Conservation (phyloP, 805 yeast genomes). For the Saccharomycopsis fermentans region DNA sequence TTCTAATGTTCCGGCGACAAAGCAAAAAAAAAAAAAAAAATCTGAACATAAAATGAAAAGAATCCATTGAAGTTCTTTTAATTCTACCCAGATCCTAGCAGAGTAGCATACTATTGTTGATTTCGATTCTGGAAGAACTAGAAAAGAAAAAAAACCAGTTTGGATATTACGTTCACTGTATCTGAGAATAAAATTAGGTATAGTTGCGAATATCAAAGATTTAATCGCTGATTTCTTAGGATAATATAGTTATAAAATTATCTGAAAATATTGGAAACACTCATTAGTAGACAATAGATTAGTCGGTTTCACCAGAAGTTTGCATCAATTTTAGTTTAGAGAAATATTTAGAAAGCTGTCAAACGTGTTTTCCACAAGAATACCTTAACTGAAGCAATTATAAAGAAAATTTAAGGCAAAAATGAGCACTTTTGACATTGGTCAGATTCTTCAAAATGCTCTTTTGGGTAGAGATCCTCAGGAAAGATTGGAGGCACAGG, state of each 20-base stretch:
- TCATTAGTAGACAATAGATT: not conserved
- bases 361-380: too few species aligned
- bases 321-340: too few species aligned
- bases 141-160: not conserved
- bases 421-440: constrained; percentile 42
- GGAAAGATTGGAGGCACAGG: constrained; percentile 68
- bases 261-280: not conserved
- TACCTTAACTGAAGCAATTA: not conserved
- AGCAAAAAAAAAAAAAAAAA: not conserved
- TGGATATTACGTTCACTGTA: not conserved
- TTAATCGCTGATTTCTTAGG: not conserved
- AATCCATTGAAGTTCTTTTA: not conserved
- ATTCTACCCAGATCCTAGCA: not conserved
- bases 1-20: not conserved
- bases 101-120: not conserved
- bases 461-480: constrained; percentile 56
- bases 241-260: not conserved
- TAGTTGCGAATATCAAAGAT: not conserved
- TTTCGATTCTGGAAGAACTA: not conserved
- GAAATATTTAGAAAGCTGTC: too few species aligned
- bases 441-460: constrained; percentile 68
- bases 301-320: too few species aligned
- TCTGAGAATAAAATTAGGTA: not conserved
- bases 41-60: not conserved
- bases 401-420: not conserved